Conservation (phyloP, 768 basidiomycete genomes). For the Kwoniella sp. region DNA sequence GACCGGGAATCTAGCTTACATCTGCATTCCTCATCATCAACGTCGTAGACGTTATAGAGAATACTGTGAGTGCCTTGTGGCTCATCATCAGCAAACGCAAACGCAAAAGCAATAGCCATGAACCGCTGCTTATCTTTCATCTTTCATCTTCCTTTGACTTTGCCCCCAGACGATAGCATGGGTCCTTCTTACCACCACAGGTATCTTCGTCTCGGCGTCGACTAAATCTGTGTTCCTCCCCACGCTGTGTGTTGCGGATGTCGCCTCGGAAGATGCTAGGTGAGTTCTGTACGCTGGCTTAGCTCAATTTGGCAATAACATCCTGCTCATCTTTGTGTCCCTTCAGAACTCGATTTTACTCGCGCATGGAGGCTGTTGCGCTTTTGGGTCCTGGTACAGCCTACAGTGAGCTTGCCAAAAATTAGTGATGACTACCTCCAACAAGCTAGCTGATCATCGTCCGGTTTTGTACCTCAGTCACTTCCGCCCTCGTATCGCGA, state of each 20-base stretch:
- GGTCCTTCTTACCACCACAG: conserved; percentile 37
- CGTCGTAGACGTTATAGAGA: conserved; percentile 10
- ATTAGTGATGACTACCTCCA: too few relatives aligned
- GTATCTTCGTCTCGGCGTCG: conserved; percentile 45
- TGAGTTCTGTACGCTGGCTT: too few relatives aligned
- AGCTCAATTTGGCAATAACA: too few relatives aligned
- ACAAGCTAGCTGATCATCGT: too few relatives aligned
- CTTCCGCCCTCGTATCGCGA: conserved; percentile 42
- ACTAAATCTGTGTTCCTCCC: conserved; percentile 48
- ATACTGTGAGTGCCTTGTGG: conserved; percentile 14
- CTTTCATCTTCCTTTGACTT: too few relatives aligned
- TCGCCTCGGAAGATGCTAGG: conserved; percentile 36
- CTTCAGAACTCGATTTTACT: conserved; percentile 41
- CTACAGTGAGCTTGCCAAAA: conserved; percentile 22
- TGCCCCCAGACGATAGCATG: conserved; percentile 28
- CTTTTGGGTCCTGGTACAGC: conserved; percentile 45
- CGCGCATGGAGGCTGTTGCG: conserved; percentile 44
- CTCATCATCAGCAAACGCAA: too few relatives aligned
- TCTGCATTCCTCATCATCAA: not conserved
- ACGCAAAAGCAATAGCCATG: too few relatives aligned
- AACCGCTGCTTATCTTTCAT: too few relatives aligned
- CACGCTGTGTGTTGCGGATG: conserved; percentile 42
- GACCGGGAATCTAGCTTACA: too few relatives aligned
- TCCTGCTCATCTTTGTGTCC: not conserved
- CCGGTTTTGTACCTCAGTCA: too few relatives aligned